Evolutionary conservation across 768 basidiomycete species (phyloP).

Genomic region (Xerocomellus intermedius): DNA sequence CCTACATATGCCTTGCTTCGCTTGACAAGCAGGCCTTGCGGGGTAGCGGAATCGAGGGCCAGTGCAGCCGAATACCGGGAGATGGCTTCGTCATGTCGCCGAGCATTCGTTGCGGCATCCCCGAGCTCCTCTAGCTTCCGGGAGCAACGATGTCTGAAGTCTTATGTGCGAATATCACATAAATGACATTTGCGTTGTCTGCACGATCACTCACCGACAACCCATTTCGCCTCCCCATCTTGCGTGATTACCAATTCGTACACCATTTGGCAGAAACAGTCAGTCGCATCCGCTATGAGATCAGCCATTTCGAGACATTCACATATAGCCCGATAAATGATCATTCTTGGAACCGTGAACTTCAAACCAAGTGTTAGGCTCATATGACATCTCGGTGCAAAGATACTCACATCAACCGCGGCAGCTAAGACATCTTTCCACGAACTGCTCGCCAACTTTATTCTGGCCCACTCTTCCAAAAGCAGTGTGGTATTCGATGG

Average conservation of each 20-base stretch:
- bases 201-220: no score
- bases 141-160: neutral
- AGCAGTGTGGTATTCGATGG: neutral
- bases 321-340: neutral
- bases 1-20: neutral
- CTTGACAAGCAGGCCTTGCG: neutral
- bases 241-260: no score
- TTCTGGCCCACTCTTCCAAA: neutral
- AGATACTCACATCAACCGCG: neutral
- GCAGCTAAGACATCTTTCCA: neutral
- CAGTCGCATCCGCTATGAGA: neutral
- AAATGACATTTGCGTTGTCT: neutral
- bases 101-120: neutral
- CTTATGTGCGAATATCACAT: neutral
- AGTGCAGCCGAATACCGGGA: neutral
- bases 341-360: neutral
- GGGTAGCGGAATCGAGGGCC: no score
- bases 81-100: neutral
- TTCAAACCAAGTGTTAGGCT: neutral
- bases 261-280: neutral
- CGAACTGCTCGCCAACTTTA: neutral
- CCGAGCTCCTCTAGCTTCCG: neutral
- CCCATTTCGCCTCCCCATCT: no score
- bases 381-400: no score
- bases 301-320: neutral